These are phyloP conservation scores for Penicillium turbatum DNA, from an alignment of 495 filamentous ascomycete genomes.

Conservation along the genomic window DNA sequence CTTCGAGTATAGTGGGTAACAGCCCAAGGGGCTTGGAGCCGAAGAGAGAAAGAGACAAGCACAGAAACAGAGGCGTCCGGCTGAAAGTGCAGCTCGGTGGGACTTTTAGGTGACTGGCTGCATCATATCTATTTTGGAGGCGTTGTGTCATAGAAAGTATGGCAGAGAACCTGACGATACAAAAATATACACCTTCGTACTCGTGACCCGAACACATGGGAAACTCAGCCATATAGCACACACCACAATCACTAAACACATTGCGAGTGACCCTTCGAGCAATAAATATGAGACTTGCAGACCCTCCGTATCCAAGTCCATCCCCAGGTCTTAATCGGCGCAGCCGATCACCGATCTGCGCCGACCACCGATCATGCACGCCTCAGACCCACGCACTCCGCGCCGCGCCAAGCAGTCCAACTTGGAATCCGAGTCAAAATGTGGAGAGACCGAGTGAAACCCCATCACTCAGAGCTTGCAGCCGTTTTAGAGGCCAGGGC, in stretches of 20 bases:
- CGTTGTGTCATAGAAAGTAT: background rate
- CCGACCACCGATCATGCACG: slow-evolving; percentile 11
- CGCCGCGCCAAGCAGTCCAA: slow-evolving; percentile 18
- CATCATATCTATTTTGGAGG: background rate
- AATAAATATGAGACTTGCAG: slow-evolving; percentile 2
- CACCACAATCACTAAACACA: background rate
- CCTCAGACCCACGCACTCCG: background rate
- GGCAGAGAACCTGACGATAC: no score
- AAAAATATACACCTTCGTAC: background rate
- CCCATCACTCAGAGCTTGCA: slow-evolving; percentile 10
- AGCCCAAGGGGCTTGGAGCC: background rate
- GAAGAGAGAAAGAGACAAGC: background rate
- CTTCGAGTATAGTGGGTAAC: background rate
- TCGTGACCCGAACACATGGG: background rate
- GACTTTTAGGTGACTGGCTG: background rate
- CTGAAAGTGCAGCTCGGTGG: background rate
- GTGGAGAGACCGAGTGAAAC: slow-evolving; percentile 23
- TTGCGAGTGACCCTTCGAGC: background rate
- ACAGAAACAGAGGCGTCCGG: background rate
- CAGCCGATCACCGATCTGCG: slow-evolving; percentile 8
- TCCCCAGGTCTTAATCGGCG: slow-evolving; percentile 1
- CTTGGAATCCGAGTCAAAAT: slow-evolving; percentile 3
- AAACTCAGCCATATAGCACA: no score
- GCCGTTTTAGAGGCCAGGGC: slow-evolving; percentile 2
- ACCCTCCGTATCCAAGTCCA: background rate